Percentiles rank a stretch among this genome's conserved stretches.
Conservation (phyloP, 257 asterid genomes). For the Ehretia macrophylla region DNA sequence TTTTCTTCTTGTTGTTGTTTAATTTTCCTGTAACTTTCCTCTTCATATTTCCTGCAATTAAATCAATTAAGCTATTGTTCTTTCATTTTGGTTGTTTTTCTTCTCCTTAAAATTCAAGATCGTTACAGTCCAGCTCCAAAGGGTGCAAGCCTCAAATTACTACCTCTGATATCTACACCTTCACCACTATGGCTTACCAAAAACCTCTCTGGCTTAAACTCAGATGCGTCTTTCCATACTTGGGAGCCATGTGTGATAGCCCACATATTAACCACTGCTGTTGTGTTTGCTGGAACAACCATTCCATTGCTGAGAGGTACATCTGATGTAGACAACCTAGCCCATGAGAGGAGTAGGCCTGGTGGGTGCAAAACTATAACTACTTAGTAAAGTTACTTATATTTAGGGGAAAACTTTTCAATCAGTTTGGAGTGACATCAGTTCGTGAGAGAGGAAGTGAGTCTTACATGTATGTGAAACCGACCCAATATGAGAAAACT, state of each 20-base stretch:
- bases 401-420: too few species aligned
- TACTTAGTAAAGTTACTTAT: too few species aligned
- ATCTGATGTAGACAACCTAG: constrained; percentile 36
- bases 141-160: constrained; percentile 49
- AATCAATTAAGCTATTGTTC: too few species aligned
- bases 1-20: too few species aligned
- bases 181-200: constrained; percentile 9
- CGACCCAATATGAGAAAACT: too few species aligned
- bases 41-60: too few species aligned
- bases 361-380: constrained; percentile 36
- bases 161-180: constrained; percentile 39
- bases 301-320: constrained; percentile 45
- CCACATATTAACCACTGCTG: constrained; percentile 66
- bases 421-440: too few species aligned
- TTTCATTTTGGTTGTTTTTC: too few species aligned
- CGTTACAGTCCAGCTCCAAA: constrained; percentile 58
- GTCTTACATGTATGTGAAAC: too few species aligned
- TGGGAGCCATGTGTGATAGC: constrained; percentile 45
- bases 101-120: too few species aligned
- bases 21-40: too few species aligned
- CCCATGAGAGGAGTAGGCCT: constrained; percentile 55
- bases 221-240: constrained; percentile 30
- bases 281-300: constrained; percentile 40
- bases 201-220: constrained; percentile 43
- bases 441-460: too few species aligned